Conservation (phyloP, 2,329 filamentous ascomycete species). For the Cryoendolithus antarcticus region DNA sequence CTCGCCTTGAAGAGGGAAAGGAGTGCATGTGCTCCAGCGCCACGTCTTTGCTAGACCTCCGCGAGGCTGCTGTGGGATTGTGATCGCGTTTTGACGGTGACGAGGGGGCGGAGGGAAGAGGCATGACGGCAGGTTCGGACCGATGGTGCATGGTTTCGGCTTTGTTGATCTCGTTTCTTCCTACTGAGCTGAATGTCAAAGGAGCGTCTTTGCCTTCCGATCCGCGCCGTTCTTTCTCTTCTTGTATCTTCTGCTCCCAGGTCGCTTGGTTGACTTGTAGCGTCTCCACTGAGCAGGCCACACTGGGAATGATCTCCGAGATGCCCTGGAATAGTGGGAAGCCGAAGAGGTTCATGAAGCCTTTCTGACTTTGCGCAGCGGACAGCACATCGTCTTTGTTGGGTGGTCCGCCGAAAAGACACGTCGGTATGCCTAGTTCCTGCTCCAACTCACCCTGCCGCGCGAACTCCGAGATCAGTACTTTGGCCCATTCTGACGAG, state of each 20-base stretch:
- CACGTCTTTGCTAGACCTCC: constrained; percentile 25
- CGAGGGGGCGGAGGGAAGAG: constrained; percentile 10
- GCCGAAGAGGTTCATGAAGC: constrained; percentile 95
- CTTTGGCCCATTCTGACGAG: constrained; percentile 79
- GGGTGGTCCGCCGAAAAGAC: constrained; percentile 64
- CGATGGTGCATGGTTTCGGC: constrained; percentile 10
- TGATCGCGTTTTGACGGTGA: constrained; percentile 11
- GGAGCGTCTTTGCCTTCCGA: constrained; percentile 12
- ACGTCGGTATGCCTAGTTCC: constrained; percentile 76
- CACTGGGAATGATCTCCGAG: constrained; percentile 69
- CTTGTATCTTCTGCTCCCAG: constrained; percentile 57
- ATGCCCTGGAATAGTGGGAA: constrained; percentile 83
- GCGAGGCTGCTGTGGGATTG: constrained; percentile 15
- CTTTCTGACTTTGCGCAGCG: constrained; percentile 75
- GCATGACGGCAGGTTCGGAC: constrained; percentile 18
- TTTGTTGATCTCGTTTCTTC: constrained; percentile 19
- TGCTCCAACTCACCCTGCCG: constrained; percentile 85
- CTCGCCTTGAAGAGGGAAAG: constrained; percentile 19
- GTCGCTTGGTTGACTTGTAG: constrained; percentile 62
- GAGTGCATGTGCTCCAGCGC: constrained; percentile 23
- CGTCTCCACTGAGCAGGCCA: constrained; percentile 74
- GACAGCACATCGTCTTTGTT: constrained; percentile 75
- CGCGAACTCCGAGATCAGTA: constrained; percentile 90
- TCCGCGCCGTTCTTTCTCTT: constrained; percentile 43
- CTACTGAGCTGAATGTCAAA: constrained; percentile 22